A percentile compares a stretch with the other conserved stretches of the same genome.
phyloP scores from a whole-genome alignment of 1,139 yeast genomes.

The Saccharomycopsis crataegensis region DNA sequence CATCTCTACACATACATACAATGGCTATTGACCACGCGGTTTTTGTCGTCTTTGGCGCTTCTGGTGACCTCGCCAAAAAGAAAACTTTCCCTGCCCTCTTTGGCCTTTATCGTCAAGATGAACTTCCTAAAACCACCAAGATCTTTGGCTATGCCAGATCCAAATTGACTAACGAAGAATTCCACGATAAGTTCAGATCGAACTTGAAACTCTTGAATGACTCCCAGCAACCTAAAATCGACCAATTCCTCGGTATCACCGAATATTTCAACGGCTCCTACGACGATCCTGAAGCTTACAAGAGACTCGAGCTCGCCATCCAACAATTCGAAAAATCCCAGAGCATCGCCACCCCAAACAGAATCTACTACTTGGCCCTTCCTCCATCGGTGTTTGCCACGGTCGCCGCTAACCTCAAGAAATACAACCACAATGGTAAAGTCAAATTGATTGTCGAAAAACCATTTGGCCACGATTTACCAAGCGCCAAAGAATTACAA shows the following conservation, averaged over 20 bases:
- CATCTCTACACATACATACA: too few species aligned
- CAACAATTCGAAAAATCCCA: conserved; percentile 49
- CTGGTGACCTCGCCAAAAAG: conserved; percentile 95
- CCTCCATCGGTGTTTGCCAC: conserved; percentile 88
- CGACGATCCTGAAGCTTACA: conserved; percentile 70
- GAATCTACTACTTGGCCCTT: conserved; percentile 85
- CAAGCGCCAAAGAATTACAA: conserved; percentile 71
- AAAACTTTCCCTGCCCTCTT: conserved; percentile 83
- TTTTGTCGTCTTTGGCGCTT: conserved; percentile 89
- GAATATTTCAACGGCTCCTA: conserved; percentile 73
- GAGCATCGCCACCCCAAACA: conserved; percentile 45
- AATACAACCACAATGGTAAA: conserved; percentile 60
- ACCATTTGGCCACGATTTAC: conserved; percentile 93
- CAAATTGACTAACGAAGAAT: conserved; percentile 56
- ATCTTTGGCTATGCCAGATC: conserved; percentile 93
- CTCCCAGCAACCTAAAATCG: conserved; percentile 40
- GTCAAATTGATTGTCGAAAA: conserved; percentile 89
- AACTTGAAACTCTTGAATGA: conserved; percentile 54
- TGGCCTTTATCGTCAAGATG: conserved; percentile 71
- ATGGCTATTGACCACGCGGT: conserved; percentile 4
- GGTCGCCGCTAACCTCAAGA: conserved; percentile 70
- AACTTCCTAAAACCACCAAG: conserved; percentile 58
- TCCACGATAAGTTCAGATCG: conserved; percentile 57
- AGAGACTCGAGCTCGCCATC: conserved; percentile 46
- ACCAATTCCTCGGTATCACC: conserved; percentile 57